These are phyloP conservation scores for Neopestalotiopsis clavispora DNA, from an alignment of 2,329 filamentous ascomycete genomes.

Conservation along the genomic window DNA sequence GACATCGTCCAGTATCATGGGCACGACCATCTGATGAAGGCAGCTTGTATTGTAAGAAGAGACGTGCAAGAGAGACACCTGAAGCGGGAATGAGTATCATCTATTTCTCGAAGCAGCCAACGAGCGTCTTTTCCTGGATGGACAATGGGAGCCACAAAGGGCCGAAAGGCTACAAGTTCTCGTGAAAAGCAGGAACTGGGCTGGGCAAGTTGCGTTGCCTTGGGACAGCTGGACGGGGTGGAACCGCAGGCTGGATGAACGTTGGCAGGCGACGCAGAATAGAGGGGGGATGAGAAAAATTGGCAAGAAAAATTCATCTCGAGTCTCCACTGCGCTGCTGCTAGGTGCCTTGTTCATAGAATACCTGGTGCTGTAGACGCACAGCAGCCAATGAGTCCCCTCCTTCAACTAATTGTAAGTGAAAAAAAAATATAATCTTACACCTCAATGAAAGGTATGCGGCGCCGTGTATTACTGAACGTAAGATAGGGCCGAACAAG, in stretches of 20 bases:
- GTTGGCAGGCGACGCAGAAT: constrained; percentile 10
- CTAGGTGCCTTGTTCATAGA: not conserved
- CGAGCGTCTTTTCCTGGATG: not conserved
- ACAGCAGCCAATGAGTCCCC: not conserved
- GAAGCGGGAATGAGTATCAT: constrained; percentile 8
- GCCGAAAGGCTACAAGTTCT: not conserved
- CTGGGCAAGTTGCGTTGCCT: not conserved
- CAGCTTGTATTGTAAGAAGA: not conserved
- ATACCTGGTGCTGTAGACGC: not conserved
- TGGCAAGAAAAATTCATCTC: not conserved
- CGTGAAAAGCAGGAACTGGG: not conserved
- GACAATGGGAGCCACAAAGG: not conserved
- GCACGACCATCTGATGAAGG: not conserved
- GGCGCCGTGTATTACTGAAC: constrained; percentile 1
- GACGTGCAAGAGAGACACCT: not conserved
- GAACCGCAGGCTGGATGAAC: constrained; percentile 3
- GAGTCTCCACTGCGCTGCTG: not conserved
- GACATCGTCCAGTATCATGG: not conserved
- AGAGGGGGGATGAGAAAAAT: not conserved
- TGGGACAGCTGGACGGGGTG: constrained; percentile 4
- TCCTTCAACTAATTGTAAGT: not conserved
- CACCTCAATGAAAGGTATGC: not conserved
- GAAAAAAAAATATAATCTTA: not conserved
- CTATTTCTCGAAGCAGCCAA: not conserved
- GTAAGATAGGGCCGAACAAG: constrained; percentile 8